Conservation (phyloP, 768 basidiomycete genomes). For the Termitomyces sp. region DNA sequence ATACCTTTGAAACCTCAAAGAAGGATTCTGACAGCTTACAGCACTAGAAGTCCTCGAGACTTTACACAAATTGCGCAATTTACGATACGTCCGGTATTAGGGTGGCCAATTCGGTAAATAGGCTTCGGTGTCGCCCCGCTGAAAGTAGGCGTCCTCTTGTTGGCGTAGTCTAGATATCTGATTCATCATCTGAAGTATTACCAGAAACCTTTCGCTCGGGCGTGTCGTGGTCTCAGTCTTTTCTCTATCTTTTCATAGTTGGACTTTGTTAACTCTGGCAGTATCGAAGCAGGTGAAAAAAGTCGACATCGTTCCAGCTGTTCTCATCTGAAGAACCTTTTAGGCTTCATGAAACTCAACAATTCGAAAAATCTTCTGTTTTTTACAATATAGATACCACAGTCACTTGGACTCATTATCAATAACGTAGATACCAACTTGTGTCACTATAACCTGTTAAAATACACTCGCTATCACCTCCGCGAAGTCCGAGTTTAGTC, state of each 20-base stretch:
- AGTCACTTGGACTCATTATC: background rate
- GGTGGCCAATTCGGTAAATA: background rate
- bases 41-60: background rate
- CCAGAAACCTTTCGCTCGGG: background rate
- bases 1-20: background rate
- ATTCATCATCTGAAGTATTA: background rate
- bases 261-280: background rate
- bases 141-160: background rate
- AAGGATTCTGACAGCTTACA: background rate
- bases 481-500: conserved; percentile 28
- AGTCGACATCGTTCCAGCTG: background rate
- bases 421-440: background rate
- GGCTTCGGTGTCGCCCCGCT: background rate
- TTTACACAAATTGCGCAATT: background rate
- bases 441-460: background rate
- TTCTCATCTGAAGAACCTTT: background rate
- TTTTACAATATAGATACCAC: background rate
- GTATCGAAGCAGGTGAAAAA: background rate
- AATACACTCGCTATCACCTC: background rate
- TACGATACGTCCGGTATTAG: background rate
- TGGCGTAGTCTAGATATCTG: background rate
- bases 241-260: background rate
- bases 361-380: background rate
- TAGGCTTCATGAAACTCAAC: background rate
- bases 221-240: background rate